Evolutionary conservation across 305 asterid genomes (phyloP).

Genomic region (Fraxinus velutina): DNA sequence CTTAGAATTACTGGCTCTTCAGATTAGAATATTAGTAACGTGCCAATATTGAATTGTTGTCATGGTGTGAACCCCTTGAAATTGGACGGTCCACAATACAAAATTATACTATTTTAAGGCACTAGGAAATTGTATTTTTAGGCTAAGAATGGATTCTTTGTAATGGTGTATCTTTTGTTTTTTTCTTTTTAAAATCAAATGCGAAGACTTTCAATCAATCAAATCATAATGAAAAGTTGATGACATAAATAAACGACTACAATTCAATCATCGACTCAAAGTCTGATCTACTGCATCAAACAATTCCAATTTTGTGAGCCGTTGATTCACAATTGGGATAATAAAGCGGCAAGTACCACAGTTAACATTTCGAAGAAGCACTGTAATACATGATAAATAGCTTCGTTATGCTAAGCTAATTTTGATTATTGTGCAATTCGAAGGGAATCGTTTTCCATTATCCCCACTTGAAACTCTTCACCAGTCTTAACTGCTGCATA

Average conservation of each 20-base stretch:
- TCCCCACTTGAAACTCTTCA: not conserved
- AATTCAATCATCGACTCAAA: not conserved
- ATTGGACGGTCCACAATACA: not conserved
- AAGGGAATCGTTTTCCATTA: not conserved
- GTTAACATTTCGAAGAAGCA: not conserved
- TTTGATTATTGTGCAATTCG: not conserved
- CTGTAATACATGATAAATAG: not conserved
- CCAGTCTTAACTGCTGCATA: not conserved
- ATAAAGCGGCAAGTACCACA: not conserved
- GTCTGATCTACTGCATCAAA: not conserved
- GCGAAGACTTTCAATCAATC: not conserved
- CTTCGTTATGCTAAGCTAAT: not conserved
- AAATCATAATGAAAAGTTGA: not conserved
- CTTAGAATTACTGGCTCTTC: not conserved
- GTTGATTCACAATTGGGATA: not conserved
- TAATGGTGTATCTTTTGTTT: not conserved
- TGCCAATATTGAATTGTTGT: conserved; percentile 14
- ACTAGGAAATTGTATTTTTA: not conserved
- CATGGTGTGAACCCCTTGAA: not conserved
- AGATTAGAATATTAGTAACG: conserved; percentile 10
- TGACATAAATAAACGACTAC: not conserved
- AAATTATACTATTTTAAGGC: not conserved
- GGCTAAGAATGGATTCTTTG: not conserved
- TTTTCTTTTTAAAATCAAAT: not conserved
- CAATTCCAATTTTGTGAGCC: not conserved